phyloP scores from a whole-genome alignment of 768 basidiomycete genomes.

The Paxillus involutus region DNA sequence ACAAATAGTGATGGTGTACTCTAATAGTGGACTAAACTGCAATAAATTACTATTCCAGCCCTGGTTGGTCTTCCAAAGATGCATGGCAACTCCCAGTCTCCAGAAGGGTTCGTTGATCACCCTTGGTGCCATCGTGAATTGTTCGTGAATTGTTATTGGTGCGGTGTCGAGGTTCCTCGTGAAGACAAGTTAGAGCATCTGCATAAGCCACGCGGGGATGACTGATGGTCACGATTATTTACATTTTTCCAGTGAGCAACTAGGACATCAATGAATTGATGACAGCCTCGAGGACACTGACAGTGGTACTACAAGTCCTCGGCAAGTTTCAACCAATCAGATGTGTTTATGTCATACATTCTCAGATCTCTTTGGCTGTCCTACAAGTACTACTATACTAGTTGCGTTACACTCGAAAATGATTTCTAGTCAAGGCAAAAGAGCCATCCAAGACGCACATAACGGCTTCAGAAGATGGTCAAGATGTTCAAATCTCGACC shows the following conservation, averaged over 20 bases:
- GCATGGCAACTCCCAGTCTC: no score
- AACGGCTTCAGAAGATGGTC: background rate
- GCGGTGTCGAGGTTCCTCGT: no score
- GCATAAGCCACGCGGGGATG: background rate
- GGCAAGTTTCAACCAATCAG: background rate
- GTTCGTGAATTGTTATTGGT: no score
- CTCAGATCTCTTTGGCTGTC: background rate
- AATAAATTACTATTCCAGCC: background rate
- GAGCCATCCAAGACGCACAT: slow-evolving; percentile 1
- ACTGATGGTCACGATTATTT: no score
- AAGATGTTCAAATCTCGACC: background rate
- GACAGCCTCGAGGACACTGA: no score
- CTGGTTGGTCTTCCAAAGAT: no score
- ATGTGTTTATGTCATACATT: background rate
- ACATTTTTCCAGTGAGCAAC: no score
- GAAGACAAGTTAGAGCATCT: background rate
- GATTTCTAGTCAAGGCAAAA: slow-evolving; percentile 9
- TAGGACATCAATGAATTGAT: no score
- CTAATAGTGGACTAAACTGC: background rate
- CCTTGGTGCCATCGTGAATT: no score
- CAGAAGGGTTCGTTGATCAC: no score
- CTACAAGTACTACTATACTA: no score
- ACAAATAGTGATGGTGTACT: slow-evolving; percentile 30
- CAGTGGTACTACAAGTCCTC: no score
- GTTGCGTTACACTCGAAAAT: background rate